Evolutionary conservation across 176 grass and related monocot species (phyloP), one percentile per base, ranked within the genome.

Genomic region (Tuctoria greenei): DNA sequence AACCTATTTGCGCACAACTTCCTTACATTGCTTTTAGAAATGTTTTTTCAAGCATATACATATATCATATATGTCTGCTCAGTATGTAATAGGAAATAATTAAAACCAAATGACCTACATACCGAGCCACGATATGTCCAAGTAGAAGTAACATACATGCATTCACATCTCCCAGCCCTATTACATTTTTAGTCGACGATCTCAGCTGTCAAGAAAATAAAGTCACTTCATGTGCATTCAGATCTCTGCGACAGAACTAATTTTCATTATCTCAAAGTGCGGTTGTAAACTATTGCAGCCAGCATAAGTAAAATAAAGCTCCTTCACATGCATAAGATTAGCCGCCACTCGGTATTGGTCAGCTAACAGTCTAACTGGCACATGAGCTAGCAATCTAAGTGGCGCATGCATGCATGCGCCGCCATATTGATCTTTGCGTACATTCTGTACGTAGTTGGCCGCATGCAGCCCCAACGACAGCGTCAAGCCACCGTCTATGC

Each of bases 231-330:
- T 24, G 54, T 14, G 4, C 41, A n/a, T 47, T 38, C 31, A 45
- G 15, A 86, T 52, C 35, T 76, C 42, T 14, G 72, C 20, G 21
- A 41, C 21, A 54, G 8, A 85, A 12, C 8, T 61, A 34, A 35
- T 67, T 80, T 69, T 31, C 23, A 80, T 62, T 14, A 14, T 0
- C 0, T 26, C 20, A 69, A 80, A 75, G 71, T 80, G 75, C 64
- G 63, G 13, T 0, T 20, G 11, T 14, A 39, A 80, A 60, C 37
- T 60, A 57, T 23, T 20, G 25, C 11, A 60, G n/a, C 10, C 10
- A 67, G 8, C 9, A 13, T 36, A 18, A 38, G 24, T 14, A 57
- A 79, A 31, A 31, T 31, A 31, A 84, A 59, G 24, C 13, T 51
- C 35, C 14, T 66, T 62, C 52, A 62, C 42, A 51, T 67, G 76